Percentiles rank a stretch among this genome's conserved stretches.
Conservation (phyloP, 2,329 filamentous ascomycete genomes). For the Trichoderma lentiforme region DNA sequence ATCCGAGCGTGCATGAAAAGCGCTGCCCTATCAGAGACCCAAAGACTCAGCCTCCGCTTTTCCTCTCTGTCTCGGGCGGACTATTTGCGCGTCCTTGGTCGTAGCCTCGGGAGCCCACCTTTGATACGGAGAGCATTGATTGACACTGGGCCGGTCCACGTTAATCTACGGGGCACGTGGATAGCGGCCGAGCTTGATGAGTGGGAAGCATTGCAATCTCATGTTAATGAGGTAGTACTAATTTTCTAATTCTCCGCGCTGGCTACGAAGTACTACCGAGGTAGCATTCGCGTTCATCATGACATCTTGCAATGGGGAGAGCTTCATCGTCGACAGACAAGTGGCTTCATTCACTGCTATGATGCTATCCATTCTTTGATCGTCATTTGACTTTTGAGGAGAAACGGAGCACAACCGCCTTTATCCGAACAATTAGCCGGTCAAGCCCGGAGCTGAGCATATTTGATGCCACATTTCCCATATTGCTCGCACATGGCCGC, state of each 20-base stretch:
- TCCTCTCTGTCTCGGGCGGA: conserved; percentile 8
- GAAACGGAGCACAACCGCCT: neutral
- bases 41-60: neutral
- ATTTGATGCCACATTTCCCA: neutral
- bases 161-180: neutral
- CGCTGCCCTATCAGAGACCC: neutral
- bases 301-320: neutral
- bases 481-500: neutral
- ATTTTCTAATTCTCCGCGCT: neutral
- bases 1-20: neutral
- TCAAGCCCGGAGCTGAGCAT: neutral
- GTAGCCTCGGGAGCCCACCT: neutral
- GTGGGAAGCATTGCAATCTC: neutral
- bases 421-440: neutral
- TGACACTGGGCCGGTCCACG: neutral
- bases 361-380: neutral
- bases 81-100: neutral
- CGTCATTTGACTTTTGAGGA: neutral
- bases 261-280: neutral
- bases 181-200: neutral
- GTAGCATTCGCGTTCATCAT: neutral
- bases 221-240: neutral
- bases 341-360: neutral
- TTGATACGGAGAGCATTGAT: neutral
- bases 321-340: neutral